These are phyloP conservation scores for Aspergillus taichungensis DNA, from an alignment of 495 filamentous ascomycete species.

Conservation along the genomic window DNA sequence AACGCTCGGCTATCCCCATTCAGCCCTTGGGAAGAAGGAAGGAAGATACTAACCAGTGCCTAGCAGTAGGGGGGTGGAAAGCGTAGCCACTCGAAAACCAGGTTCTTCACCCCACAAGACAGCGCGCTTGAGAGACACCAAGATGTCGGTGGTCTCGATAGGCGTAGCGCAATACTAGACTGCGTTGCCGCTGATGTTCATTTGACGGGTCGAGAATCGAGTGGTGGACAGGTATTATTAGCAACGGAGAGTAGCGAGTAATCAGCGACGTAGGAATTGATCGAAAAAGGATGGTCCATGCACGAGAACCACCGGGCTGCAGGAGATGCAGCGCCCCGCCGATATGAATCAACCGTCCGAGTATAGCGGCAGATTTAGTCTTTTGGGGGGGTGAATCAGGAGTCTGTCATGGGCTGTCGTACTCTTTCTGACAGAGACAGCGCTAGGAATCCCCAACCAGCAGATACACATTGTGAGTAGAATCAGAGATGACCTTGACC, in stretches of 20 bases:
- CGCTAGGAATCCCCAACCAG: too few relatives aligned
- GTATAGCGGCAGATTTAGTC: constrained; percentile 11
- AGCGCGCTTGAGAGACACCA: constrained; percentile 11
- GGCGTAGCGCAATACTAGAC: constrained; percentile 4
- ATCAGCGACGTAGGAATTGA: constrained; percentile 5
- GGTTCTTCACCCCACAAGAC: constrained; percentile 7
- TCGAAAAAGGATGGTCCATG: constrained; percentile 15
- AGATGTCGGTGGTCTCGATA: background rate
- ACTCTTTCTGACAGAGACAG: too few relatives aligned
- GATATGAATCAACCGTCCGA: constrained; percentile 22
- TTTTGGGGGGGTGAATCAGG: background rate
- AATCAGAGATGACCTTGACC: too few relatives aligned
- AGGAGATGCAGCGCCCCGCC: constrained; percentile 18
- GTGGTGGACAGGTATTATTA: constrained; percentile 9
- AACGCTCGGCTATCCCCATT: too few relatives aligned
- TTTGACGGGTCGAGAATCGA: constrained; percentile 9
- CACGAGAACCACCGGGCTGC: constrained; percentile 19
- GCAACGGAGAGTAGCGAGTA: constrained; percentile 1
- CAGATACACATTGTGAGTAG: too few relatives aligned
- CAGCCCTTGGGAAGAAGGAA: constrained; percentile 1
- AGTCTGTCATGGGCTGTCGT: too few relatives aligned
- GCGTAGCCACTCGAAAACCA: background rate
- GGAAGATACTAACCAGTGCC: background rate
- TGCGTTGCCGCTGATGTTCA: constrained; percentile 9
- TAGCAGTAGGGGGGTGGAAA: background rate